Conservation (phyloP, 116 monocot genomes). For the Trichopus zeylanicus region DNA sequence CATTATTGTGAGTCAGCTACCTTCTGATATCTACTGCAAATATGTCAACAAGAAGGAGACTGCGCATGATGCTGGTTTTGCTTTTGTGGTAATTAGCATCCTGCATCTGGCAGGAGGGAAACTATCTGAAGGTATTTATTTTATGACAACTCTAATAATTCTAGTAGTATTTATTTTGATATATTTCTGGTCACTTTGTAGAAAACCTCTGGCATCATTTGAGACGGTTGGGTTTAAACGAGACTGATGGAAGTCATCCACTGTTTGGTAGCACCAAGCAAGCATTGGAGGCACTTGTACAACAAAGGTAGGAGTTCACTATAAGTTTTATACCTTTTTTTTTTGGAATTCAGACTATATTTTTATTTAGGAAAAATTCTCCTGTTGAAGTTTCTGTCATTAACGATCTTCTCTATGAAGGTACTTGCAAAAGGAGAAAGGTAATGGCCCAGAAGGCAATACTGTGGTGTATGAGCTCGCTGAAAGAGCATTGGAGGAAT, state of each 20-base stretch:
- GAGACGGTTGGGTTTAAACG: constrained; percentile 62
- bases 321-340: not conserved
- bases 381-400: not conserved
- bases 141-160: not conserved
- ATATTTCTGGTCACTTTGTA: constrained; percentile 15
- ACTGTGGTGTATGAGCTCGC: constrained; percentile 80
- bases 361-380: not conserved
- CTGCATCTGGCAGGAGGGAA: constrained; percentile 83
- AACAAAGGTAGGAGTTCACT: constrained; percentile 67
- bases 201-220: constrained; percentile 97
- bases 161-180: not conserved
- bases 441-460: constrained; percentile 63
- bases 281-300: constrained; percentile 65
- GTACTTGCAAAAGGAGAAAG: constrained; percentile 82
- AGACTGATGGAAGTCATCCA: constrained; percentile 63
- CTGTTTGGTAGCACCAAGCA: constrained; percentile 74
- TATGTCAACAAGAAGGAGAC: constrained; percentile 61
- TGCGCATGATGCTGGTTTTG: constrained; percentile 62
- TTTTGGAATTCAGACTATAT: not conserved
- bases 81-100: constrained; percentile 64
- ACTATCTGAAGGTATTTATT: constrained; percentile 65
- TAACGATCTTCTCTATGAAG: constrained; percentile 13
- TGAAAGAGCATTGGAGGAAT: constrained; percentile 79
- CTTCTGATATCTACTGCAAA: constrained; percentile 49
- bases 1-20: constrained; percentile 54